Base-by-base conservation (phyloP, 352 stramenopile species). In the Pilasporangium apinafurcum region DNA sequence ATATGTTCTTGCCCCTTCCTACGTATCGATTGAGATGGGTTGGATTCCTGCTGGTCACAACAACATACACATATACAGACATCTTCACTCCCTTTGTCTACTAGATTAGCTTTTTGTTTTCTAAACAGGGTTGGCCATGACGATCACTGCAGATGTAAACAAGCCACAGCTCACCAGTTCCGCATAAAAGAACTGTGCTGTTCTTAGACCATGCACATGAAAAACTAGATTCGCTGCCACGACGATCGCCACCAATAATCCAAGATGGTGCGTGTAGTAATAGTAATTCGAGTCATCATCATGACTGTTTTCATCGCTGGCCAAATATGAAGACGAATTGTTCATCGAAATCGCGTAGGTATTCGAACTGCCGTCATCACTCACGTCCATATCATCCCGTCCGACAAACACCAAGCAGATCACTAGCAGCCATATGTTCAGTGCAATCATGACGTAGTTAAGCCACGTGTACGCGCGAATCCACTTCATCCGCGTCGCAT, bases 371-470 rank as follows among this genome's bases (percentile, higher is more conserved):
- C 21, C 12, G 6, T 25, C 17, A 34, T 29, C 39, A 10, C 36
- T 46, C 25, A 16, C 33, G 43, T 35, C 9, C 12, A 40, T 45
- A 12, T 39, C 57, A 43, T 22, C 10, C 31, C 20, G 62, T 58
- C 39, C 33, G 29, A 50, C 44, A 17, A 48, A 56, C 30, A 83
- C 32, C 13, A 83, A 37, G 44, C 63, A 65, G 48, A 83, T 53
- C 14, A 64, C 49, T 14, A 80, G 48, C 56, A 80, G 55, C 68
- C 73, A 86, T 51, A 82, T 36, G 44, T 89, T 89, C 48, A 87
- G 49, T 17, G 58, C 56, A 39, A 86, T 18, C 64, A 87, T 83
- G 25, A 56, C 51, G 60, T 83, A 85, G 71, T 89, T 86, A 34
- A 71, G 59, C 62, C 70, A 86, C 37, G 83, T 44, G 60, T 71